phyloP scores from a whole-genome alignment of 495 filamentous ascomycete genomes.

The Penicillium taxi region DNA sequence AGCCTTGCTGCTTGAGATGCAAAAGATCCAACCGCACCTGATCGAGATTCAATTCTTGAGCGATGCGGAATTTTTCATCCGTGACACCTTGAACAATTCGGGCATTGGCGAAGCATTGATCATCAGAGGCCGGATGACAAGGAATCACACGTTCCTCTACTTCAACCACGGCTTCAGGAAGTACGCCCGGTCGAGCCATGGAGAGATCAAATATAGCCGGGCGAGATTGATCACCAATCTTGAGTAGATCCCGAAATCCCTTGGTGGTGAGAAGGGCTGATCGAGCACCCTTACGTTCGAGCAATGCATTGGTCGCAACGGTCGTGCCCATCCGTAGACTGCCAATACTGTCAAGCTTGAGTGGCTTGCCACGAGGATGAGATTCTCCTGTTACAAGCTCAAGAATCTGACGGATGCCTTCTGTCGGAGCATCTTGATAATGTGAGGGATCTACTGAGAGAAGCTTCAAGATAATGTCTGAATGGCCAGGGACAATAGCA shows the following conservation, averaged over 20 bases:
- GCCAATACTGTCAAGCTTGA: conserved; percentile 77
- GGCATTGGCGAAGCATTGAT: conserved; percentile 48
- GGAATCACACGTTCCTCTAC: conserved; percentile 65
- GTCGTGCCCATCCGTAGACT: conserved; percentile 87
- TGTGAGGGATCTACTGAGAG: conserved; percentile 86
- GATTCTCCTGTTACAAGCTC: conserved; percentile 68
- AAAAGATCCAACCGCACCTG: conserved; percentile 37
- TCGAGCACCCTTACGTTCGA: conserved; percentile 89
- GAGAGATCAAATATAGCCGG: conserved; percentile 79
- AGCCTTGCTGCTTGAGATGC: conserved; percentile 36
- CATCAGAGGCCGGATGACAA: conserved; percentile 44
- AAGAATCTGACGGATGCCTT: conserved; percentile 86
- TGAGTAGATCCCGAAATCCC: conserved; percentile 86
- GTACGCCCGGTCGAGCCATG: conserved; percentile 69
- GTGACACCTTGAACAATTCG: conserved; percentile 41
- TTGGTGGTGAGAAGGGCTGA: conserved; percentile 88
- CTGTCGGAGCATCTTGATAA: conserved; percentile 81
- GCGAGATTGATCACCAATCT: conserved; percentile 77
- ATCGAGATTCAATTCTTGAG: conserved; percentile 33
- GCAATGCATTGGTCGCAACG: conserved; percentile 81
- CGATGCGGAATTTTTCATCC: conserved; percentile 44
- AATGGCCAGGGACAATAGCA: conserved; percentile 45
- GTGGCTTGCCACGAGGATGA: conserved; percentile 68
- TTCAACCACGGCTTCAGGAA: conserved; percentile 70
- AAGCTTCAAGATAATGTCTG: conserved; percentile 78